A percentile compares a stretch with the other conserved stretches of the same genome.
These are phyloP conservation scores for Pulveroboletus sp. DNA, from an alignment of 768 basidiomycete genomes.

Conservation along the genomic window DNA sequence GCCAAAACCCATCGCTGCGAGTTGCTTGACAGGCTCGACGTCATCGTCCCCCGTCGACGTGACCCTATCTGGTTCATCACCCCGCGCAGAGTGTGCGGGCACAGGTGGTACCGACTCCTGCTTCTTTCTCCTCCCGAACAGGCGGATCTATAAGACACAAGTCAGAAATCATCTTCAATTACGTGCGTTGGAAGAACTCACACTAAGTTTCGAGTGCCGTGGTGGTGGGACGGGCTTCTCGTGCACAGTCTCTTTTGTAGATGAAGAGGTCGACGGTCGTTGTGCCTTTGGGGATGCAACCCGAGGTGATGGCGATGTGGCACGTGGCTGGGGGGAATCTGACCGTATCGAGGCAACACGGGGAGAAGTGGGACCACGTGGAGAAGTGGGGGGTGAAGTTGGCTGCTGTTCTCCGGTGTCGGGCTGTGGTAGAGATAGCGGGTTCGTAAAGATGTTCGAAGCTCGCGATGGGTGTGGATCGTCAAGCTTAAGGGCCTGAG, in stretches of 20 bases:
- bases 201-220: conserved; percentile 72
- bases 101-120: conserved; percentile 46
- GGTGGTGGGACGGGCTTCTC: conserved; percentile 52
- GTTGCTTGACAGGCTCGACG: conserved; percentile 68
- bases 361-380: conserved; percentile 31
- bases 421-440: conserved; percentile 16
- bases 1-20: conserved; percentile 89
- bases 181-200: conserved; percentile 37
- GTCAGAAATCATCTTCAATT: conserved; percentile 2
- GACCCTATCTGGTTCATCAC: conserved; percentile 37
- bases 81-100: conserved; percentile 39
- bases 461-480: conserved; percentile 34
- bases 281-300: conserved; percentile 48
- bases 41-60: conserved; percentile 67
- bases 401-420: conserved; percentile 31
- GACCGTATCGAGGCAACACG: conserved; percentile 28
- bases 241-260: conserved; percentile 43
- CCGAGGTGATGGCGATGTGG: conserved; percentile 48
- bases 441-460: conserved; percentile 27
- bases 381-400: conserved; percentile 39
- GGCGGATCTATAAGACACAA: conserved; percentile 46
- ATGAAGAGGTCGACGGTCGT: conserved; percentile 56
- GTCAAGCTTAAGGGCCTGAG: conserved; percentile 39
- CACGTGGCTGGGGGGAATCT: conserved; percentile 40
- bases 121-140: conserved; percentile 76